Base-by-base conservation (phyloP, 495 filamentous ascomycete species). In the Stereocaulon alpinum region DNA sequence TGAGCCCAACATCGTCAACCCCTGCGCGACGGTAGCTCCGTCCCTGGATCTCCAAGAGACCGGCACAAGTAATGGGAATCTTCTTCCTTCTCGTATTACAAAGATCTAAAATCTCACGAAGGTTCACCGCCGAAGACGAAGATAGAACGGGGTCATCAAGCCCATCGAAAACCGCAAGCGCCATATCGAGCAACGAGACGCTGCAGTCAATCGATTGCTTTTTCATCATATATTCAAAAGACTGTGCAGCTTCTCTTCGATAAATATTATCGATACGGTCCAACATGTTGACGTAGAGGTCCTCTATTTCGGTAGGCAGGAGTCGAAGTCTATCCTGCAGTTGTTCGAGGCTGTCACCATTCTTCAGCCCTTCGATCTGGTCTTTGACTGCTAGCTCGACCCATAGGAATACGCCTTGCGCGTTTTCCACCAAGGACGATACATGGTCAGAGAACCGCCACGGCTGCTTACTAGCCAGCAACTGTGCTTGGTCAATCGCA, bases 401-500 rank as follows among this genome's bases (percentile, higher is more conserved):
- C 56, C 56, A 58, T 18, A 58, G 29, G 15, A 58, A 58, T 1
- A 58, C 44, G 4, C 56, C 56, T n/a, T 58, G 29, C 6, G 56
- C 56, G 3, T 40, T 58, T 1, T 4, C 7, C 0, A 40, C 18
- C 12, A 57, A 15, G 1, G 4, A 3, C 0, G 41, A 2, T 3
- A 2, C 1, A 9, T 34, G 18, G 18, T 7, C 2, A 47, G 15
- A 45, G 1, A 56, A 0, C 15, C n/a, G 4, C 14, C 12, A 10
- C n/a, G 11, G n/a, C 3, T 47, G 6, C 4, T 3, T 4, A 1
- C 14, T 24, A 30, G 18, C 10, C 0, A 34, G 30, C n/a, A 27
- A 29, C 12, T 22, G 20, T 45, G 22, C 34, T 37, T 5, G 12
- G 32, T 2, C 0, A 9, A 50, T 6, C 27, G 15, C 12, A 7